Evolutionary conservation across 306 rosid genomes (phyloP).

Genomic region (Geum urbanum): DNA sequence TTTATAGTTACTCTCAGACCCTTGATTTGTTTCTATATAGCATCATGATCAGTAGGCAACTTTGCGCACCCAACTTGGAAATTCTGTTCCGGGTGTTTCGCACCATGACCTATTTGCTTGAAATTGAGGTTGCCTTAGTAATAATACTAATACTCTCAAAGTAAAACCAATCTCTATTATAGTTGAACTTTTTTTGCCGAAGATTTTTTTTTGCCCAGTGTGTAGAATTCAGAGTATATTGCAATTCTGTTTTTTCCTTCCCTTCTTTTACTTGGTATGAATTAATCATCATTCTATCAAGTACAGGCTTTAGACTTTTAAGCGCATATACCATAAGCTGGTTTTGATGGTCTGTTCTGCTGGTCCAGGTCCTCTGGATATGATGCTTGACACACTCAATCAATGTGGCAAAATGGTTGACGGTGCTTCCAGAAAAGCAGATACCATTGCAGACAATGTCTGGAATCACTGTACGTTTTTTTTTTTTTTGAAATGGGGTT

Average conservation of each 20-base stretch:
- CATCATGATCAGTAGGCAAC: neutral
- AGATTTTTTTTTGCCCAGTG: neutral
- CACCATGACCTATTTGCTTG: too few species aligned
- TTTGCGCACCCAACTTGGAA: too few species aligned
- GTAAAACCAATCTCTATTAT: too few species aligned
- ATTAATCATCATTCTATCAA: neutral
- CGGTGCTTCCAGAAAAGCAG: conserved; percentile 55
- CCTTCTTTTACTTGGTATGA: too few species aligned
- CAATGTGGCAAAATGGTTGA: conserved; percentile 52
- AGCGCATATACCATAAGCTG: neutral
- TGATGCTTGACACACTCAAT: conserved; percentile 30
- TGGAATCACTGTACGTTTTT: conserved; percentile 46
- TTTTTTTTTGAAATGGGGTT: too few species aligned
- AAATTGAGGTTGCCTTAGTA: too few species aligned
- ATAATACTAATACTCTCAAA: too few species aligned
- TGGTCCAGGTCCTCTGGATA: conserved; percentile 41
- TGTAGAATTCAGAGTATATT: neutral
- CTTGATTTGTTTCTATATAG: neutral
- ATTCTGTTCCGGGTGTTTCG: too few species aligned
- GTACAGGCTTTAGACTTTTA: neutral
- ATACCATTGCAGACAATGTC: conserved; percentile 42
- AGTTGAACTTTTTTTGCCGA: neutral
- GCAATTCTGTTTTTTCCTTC: neutral
- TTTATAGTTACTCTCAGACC: neutral
- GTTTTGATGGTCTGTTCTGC: neutral